Percentiles rank a stretch among this genome's conserved stretches.
phyloP scores from a whole-genome alignment of 1,139 yeast species.

The Blastobotrys buckinghamii region DNA sequence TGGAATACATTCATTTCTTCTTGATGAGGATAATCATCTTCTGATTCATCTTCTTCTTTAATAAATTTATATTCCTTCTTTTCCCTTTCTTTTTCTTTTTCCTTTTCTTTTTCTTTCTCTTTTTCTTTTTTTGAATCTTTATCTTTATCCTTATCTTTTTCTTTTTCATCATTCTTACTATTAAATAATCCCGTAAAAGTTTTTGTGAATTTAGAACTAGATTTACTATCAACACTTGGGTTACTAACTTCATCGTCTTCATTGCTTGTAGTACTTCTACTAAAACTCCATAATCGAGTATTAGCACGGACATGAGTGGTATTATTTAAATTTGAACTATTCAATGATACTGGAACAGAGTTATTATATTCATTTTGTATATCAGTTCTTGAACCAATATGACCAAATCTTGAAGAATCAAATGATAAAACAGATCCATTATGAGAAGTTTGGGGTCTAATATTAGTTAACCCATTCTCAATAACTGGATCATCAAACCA shows the following conservation, averaged over 20 bases:
- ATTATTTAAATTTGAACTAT: background rate
- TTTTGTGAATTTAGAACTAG: conserved; percentile 21
- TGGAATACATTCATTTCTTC: conserved; percentile 24
- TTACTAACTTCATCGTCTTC: background rate
- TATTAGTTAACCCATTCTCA: conserved; percentile 10
- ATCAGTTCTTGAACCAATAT: conserved; percentile 5
- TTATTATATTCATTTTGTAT: background rate
- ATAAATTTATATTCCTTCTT: conserved; percentile 21
- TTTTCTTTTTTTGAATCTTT: too few species aligned
- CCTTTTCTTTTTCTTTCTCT: too few species aligned
- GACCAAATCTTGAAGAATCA: conserved; percentile 12
- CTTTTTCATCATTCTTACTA: background rate
- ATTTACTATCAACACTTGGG: conserved; percentile 17
- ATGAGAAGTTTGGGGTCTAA: conserved; percentile 13
- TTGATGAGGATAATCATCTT: conserved; percentile 10
- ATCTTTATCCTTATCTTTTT: too few species aligned
- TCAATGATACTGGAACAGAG: background rate
- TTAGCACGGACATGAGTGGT: background rate
- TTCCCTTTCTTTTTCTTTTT: too few species aligned
- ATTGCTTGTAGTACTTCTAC: background rate
- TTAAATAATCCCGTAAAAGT: conserved; percentile 24
- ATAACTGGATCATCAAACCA: conserved; percentile 18
- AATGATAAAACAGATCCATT: conserved; percentile 15
- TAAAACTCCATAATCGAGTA: conserved; percentile 1
- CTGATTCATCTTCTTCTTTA: conserved; percentile 22